Evolutionary conservation across 2,329 filamentous ascomycete species (phyloP).

Genomic region (Zymoseptoria pseudotritici): DNA sequence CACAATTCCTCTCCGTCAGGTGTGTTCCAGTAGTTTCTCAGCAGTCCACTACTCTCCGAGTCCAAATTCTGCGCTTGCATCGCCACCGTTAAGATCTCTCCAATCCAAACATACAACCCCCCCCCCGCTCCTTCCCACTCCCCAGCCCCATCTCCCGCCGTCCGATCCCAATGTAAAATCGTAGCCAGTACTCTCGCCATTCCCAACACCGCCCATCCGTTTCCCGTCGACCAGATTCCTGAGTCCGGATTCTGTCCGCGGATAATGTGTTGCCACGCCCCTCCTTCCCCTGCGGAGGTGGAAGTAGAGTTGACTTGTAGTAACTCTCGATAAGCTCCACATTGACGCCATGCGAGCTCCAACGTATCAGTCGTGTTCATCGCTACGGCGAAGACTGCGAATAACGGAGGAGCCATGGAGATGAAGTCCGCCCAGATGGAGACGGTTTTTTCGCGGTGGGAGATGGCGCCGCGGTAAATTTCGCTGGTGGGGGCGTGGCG

Average conservation of each 20-base stretch:
- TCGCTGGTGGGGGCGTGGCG: conserved; percentile 12
- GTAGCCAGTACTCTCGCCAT: conserved; percentile 43
- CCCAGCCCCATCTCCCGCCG: not conserved
- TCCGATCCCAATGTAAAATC: conserved; percentile 16
- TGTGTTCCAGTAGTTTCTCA: conserved; percentile 39
- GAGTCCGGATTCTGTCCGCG: conserved; percentile 30
- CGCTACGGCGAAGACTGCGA: conserved; percentile 41
- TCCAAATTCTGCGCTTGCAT: conserved; percentile 26
- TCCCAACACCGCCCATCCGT: conserved; percentile 43
- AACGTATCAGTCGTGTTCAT: conserved; percentile 30
- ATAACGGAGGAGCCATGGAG: conserved; percentile 45
- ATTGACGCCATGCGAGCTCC: conserved; percentile 35
- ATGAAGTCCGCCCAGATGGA: conserved; percentile 46
- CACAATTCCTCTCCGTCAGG: conserved; percentile 18
- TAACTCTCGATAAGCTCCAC: conserved; percentile 36
- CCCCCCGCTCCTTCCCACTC: conserved; percentile 5
- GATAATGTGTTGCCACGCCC: conserved; percentile 42
- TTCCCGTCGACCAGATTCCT: conserved; percentile 42
- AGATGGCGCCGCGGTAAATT: conserved; percentile 35
- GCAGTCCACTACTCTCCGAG: conserved; percentile 32
- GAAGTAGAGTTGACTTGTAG: conserved; percentile 23
- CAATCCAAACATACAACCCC: conserved; percentile 29
- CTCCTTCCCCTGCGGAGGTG: conserved; percentile 15
- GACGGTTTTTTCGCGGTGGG: conserved; percentile 36
- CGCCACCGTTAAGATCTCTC: conserved; percentile 32